Conservation (phyloP, 345 rosid species). For the Pistacia integerrima region DNA sequence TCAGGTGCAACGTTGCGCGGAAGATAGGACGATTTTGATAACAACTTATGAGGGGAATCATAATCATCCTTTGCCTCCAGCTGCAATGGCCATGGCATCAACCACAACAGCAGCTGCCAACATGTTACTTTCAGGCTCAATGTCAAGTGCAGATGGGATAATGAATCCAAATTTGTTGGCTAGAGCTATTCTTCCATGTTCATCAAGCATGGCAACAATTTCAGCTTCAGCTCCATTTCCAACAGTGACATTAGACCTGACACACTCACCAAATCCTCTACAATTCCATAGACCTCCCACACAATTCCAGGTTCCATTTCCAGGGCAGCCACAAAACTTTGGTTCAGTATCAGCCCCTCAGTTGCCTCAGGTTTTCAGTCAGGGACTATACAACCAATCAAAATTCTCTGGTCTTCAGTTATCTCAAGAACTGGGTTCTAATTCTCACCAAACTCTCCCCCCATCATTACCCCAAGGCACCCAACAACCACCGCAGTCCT, state of each 20-base stretch:
- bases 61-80: slow-evolving; percentile 90
- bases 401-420: slow-evolving; percentile 88
- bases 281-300: slow-evolving; percentile 47
- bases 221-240: slow-evolving; percentile 99
- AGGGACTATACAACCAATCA: slow-evolving; percentile 75
- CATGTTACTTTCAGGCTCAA: slow-evolving; percentile 91
- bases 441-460: slow-evolving; percentile 35
- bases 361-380: slow-evolving; percentile 69
- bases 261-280: slow-evolving; percentile 63
- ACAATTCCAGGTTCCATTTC: slow-evolving; percentile 47
- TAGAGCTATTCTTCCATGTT: slow-evolving; percentile 83
- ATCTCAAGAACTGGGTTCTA: slow-evolving; percentile 49
- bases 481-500: slow-evolving; percentile 34
- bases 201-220: slow-evolving; percentile 90
- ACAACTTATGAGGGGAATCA: slow-evolving; percentile 97
- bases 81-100: slow-evolving; percentile 95
- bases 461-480: slow-evolving; percentile 1
- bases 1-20: slow-evolving; percentile 96
- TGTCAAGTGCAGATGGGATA: slow-evolving; percentile 84
- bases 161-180: slow-evolving; percentile 88
- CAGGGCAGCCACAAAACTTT: slow-evolving; percentile 40
- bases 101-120: slow-evolving; percentile 86
- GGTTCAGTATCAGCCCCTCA: slow-evolving; percentile 28
- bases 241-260: slow-evolving; percentile 91
- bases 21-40: slow-evolving; percentile 75